Evolutionary conservation across 306 rosid species (phyloP).

Genomic region (Prunus armeniaca): DNA sequence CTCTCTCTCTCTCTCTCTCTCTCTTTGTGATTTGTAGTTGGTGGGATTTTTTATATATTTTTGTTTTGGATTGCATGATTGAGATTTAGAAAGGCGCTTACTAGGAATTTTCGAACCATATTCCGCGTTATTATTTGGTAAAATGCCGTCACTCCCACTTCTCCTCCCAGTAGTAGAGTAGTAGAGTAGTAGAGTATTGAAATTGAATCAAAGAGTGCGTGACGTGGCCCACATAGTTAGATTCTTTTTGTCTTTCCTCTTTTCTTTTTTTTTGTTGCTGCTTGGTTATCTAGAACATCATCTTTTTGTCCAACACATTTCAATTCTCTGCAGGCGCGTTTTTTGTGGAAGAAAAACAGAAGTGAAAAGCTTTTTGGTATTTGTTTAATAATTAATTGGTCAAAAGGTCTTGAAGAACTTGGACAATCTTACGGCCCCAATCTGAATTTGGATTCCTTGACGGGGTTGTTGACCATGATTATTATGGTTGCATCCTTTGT

Average conservation of each 20-base stretch:
- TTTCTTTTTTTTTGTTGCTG: too few relatives aligned
- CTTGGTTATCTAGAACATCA: slow-evolving; percentile 2
- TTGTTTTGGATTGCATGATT: not conserved
- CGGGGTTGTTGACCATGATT: not conserved
- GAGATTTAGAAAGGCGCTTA: not conserved
- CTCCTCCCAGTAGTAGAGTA: not conserved
- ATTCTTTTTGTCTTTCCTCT: not conserved
- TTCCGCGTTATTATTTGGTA: slow-evolving; percentile 43
- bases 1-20: not conserved
- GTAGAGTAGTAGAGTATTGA: too few relatives aligned
- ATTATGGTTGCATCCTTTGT: not conserved
- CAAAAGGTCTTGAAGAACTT: not conserved
- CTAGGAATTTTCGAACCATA: slow-evolving; percentile 38
- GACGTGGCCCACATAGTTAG: too few relatives aligned
- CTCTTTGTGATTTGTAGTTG: slow-evolving; percentile 13
- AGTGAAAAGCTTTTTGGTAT: not conserved
- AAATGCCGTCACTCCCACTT: not conserved
- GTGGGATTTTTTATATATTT: not conserved
- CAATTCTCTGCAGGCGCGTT: not conserved
- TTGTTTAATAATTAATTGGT: not conserved
- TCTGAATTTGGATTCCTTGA: not conserved
- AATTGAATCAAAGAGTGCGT: too few relatives aligned
- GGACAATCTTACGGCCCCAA: not conserved
- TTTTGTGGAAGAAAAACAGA: not conserved
- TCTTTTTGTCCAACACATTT: not conserved